A percentile compares a stretch with the other conserved stretches of the same genome.
Evolutionary conservation across 371 early-diverging fungal genomes (phyloP).

Genomic region (Blyttiomyces sp.): DNA sequence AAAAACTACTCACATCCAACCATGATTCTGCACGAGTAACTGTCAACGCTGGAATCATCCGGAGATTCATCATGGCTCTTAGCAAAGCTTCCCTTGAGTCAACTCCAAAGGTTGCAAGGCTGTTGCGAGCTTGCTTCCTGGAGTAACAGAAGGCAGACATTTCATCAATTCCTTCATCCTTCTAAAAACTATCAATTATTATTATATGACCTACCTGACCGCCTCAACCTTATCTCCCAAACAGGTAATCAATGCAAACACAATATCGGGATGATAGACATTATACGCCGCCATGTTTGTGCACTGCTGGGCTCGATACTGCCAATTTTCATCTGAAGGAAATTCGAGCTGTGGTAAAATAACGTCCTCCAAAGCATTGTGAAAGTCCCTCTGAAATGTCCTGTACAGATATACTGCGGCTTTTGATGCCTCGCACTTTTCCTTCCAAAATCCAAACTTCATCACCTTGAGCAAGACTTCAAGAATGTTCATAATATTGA

Average conservation of each 20-base stretch:
- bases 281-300: slow-evolving; percentile 33
- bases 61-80: slow-evolving; percentile 24
- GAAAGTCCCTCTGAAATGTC: slow-evolving; percentile 35
- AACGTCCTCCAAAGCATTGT: slow-evolving; percentile 21
- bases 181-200: too few species aligned
- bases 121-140: slow-evolving; percentile 22
- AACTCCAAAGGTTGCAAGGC: slow-evolving; percentile 34
- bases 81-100: slow-evolving; percentile 27
- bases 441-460: slow-evolving; percentile 30
- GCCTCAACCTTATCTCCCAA: slow-evolving; percentile 29
- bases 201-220: too few species aligned
- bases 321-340: slow-evolving; percentile 30
- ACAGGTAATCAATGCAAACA: slow-evolving; percentile 26
- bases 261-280: slow-evolving; percentile 29
- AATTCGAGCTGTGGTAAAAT: slow-evolving; percentile 40
- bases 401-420: slow-evolving; percentile 33
- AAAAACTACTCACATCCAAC: too few species aligned
- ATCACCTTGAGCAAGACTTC: slow-evolving; percentile 26
- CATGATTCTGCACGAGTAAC: too few species aligned
- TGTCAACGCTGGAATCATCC: too few species aligned
- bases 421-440: slow-evolving; percentile 39
- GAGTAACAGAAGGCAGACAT: neutral
- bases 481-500: slow-evolving; percentile 35
- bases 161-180: neutral
- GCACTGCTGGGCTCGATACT: slow-evolving; percentile 36